phyloP scores from a whole-genome alignment of 768 basidiomycete genomes.

The Macrolepiota dolichaula region DNA sequence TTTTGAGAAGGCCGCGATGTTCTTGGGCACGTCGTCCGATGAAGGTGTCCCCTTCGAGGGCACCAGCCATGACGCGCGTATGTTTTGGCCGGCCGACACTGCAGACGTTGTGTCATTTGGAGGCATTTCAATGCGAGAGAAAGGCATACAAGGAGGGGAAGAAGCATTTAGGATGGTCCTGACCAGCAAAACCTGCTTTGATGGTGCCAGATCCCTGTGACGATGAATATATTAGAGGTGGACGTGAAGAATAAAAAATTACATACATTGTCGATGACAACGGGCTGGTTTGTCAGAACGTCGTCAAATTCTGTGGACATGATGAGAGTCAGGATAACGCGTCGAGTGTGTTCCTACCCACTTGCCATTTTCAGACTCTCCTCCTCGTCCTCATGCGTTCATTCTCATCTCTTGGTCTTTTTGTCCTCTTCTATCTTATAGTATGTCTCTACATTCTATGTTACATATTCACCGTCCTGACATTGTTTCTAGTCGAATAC shows the following conservation, averaged over 20 bases:
- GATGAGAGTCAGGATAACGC: constrained; percentile 12
- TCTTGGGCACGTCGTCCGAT: constrained; percentile 96
- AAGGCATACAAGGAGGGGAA: constrained; percentile 94
- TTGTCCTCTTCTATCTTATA: constrained; percentile 16
- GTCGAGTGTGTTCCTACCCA: neutral
- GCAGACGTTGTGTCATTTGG: constrained; percentile 18
- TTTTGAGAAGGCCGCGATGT: constrained; percentile 91
- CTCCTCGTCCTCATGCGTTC: neutral
- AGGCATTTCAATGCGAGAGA: constrained; percentile 29
- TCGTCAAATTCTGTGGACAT: constrained; percentile 92
- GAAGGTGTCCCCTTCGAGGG: constrained; percentile 93
- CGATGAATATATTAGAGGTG: constrained; percentile 12
- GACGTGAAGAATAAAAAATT: constrained; percentile 11
- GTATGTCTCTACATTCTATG: constrained; percentile 17
- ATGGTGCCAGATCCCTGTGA: constrained; percentile 93
- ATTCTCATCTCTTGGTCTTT: neutral
- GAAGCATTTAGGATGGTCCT: constrained; percentile 99
- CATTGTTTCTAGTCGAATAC: constrained; percentile 14
- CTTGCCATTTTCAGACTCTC: constrained; percentile 10
- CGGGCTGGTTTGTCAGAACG: constrained; percentile 96
- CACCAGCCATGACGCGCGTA: constrained; percentile 96
- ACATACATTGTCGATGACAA: constrained; percentile 97
- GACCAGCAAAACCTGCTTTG: constrained; percentile 98
- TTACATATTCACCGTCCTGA: neutral
- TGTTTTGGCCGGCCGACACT: constrained; percentile 98